Percentiles rank a stretch among this genome's conserved stretches.
These are phyloP conservation scores for Cladosporium sp. DNA, from an alignment of 2,329 filamentous ascomycete species.

Conservation along the genomic window DNA sequence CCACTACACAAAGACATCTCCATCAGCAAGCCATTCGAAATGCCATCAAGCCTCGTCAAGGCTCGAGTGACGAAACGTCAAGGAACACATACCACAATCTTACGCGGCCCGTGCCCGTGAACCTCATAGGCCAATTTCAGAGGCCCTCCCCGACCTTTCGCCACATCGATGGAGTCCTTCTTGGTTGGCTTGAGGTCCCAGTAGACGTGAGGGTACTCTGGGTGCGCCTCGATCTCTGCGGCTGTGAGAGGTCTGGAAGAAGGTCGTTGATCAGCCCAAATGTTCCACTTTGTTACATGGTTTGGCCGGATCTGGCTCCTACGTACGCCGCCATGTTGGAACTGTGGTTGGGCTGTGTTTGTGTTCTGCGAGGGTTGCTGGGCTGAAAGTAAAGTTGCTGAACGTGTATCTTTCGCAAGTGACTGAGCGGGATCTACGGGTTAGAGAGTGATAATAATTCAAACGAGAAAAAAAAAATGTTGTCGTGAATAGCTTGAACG, in stretches of 20 bases:
- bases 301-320: not conserved
- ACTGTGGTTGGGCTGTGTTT: not conserved
- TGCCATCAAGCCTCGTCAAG: not conserved
- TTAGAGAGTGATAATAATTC: not conserved
- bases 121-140: conserved; percentile 77
- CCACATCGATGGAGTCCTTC: conserved; percentile 64
- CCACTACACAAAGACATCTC: conserved; percentile 54
- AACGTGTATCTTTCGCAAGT: not conserved
- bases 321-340: conserved; percentile 18
- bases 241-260: conserved; percentile 46
- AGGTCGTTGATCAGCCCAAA: not conserved
- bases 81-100: conserved; percentile 66
- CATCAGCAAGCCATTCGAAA: conserved; percentile 13
- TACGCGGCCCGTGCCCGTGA: conserved; percentile 72
- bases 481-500: not conserved
- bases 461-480: not conserved
- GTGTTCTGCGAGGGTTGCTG: not conserved
- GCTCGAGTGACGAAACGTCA: too few relatives aligned
- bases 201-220: conserved; percentile 66
- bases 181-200: conserved; percentile 70
- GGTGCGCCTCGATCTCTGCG: conserved; percentile 63
- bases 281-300: not conserved
- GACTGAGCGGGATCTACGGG: not conserved
- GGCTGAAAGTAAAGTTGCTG: not conserved
- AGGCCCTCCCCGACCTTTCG: conserved; percentile 71